Evolutionary conservation across 805 yeast species (phyloP).

Genomic region (Metschnikowia koreensis): DNA sequence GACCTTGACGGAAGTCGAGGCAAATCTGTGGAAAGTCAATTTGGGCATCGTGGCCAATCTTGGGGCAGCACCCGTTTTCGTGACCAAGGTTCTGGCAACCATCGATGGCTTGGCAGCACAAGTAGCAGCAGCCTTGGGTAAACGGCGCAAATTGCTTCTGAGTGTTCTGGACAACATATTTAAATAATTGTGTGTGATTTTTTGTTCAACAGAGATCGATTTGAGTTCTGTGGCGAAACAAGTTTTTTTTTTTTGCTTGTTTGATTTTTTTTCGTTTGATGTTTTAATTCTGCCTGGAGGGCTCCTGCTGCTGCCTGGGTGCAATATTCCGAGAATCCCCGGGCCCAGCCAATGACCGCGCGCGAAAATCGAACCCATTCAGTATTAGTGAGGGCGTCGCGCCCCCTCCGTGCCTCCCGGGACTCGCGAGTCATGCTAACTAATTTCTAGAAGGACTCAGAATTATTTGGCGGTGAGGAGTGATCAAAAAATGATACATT

Average conservation of each 20-base stretch:
- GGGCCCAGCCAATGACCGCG: constrained; percentile 20
- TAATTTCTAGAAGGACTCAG: background rate
- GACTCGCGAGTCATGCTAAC: background rate
- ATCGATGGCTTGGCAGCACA: constrained; percentile 13
- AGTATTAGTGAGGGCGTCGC: background rate
- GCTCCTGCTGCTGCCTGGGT: constrained; percentile 6
- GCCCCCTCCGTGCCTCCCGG: background rate
- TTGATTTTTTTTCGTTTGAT: background rate
- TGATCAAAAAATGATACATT: background rate
- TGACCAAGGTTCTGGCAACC: constrained; percentile 21
- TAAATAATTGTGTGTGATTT: constrained; percentile 1
- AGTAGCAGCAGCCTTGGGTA: constrained; percentile 19
- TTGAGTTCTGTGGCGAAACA: constrained; percentile 3
- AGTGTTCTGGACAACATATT: constrained; percentile 37
- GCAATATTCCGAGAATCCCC: constrained; percentile 17
- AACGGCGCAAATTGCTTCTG: constrained; percentile 29
- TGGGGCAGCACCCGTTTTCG: constrained; percentile 4
- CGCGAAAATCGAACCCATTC: constrained; percentile 12
- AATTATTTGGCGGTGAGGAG: background rate
- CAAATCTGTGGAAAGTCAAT: constrained; percentile 35
- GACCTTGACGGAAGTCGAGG: constrained; percentile 66
- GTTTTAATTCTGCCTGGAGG: background rate
- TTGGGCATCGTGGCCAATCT: constrained; percentile 13
- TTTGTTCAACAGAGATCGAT: background rate
- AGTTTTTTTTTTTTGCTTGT: background rate